A percentile compares a stretch with the other conserved stretches of the same genome.
phyloP scores from a whole-genome alignment of 192 early-diverging fungal genomes.

The Entophlyctis luteolus region DNA sequence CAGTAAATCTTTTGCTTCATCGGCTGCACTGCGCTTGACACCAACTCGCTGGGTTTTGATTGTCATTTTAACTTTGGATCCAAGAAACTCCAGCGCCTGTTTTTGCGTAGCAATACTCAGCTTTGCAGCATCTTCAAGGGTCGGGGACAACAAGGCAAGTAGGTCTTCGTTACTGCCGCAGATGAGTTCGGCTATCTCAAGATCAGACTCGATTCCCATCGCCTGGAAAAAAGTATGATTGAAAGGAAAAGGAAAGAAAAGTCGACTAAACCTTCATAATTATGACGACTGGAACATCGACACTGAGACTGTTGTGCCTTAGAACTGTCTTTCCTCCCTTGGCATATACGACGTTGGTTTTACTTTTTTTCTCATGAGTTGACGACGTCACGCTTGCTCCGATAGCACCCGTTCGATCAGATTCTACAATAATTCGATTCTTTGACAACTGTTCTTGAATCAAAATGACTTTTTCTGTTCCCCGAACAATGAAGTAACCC shows the following conservation, averaged over 20 bases:
- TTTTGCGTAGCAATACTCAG: constrained; percentile 77
- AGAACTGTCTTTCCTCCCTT: constrained; percentile 50
- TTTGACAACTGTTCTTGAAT: constrained; percentile 99
- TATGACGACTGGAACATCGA: constrained; percentile 82
- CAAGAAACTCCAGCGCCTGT: constrained; percentile 87
- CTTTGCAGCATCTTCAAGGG: constrained; percentile 78
- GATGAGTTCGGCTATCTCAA: constrained; percentile 90
- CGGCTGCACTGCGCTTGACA: constrained; percentile 44
- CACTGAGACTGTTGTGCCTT: constrained; percentile 84
- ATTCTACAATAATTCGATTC: constrained; percentile 94
- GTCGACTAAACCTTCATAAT: constrained; percentile 69
- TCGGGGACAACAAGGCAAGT: constrained; percentile 76
- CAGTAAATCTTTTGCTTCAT: constrained; percentile 84
- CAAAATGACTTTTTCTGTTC: constrained; percentile 94
- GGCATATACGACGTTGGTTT: constrained; percentile 78
- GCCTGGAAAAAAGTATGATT: constrained; percentile 41
- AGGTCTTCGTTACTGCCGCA: constrained; percentile 81
- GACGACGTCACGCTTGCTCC: constrained; percentile 81
- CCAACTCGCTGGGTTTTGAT: constrained; percentile 26
- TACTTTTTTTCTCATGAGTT: constrained; percentile 91
- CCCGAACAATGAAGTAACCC: constrained; percentile 95
- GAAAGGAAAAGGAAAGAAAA: not conserved
- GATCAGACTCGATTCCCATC: constrained; percentile 90
- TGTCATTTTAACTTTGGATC: constrained; percentile 52
- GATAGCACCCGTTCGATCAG: constrained; percentile 75